Percentiles rank a stretch among this genome's conserved stretches.
phyloP scores from a whole-genome alignment of 495 filamentous ascomycete genomes.

The Darksidea phi region DNA sequence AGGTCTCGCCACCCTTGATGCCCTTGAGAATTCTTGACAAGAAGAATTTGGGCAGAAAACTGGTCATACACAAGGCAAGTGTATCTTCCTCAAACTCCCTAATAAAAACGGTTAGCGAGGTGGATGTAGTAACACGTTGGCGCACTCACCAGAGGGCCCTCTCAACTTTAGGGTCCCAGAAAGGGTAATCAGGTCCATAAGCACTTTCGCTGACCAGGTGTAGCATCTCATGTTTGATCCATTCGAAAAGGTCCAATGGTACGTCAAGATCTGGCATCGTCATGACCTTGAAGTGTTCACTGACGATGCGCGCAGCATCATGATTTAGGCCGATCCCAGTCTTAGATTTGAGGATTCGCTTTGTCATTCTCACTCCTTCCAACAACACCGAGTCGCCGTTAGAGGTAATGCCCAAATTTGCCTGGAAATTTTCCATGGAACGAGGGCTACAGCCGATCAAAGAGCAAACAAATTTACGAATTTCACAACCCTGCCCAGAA shows the following conservation, averaged over 20 bases:
- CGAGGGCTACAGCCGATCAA: no score
- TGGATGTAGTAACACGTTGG: background rate
- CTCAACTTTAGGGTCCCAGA: constrained; percentile 41
- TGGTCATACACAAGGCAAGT: background rate
- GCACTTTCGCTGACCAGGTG: constrained; percentile 49
- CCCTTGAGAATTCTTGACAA: background rate
- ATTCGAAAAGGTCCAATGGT: constrained; percentile 34
- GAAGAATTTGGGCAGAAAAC: background rate
- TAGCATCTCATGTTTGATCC: constrained; percentile 47
- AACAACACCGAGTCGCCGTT: background rate
- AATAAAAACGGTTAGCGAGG: background rate
- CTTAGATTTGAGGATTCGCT: background rate
- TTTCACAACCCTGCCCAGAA: no score
- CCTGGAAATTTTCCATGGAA: no score
- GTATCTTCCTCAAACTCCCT: constrained; percentile 44
- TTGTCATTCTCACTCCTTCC: background rate
- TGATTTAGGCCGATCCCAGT: constrained; percentile 8
- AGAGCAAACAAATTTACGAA: no score
- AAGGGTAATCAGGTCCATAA: constrained; percentile 54
- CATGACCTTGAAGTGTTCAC: constrained; percentile 35
- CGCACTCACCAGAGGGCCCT: constrained; percentile 49
- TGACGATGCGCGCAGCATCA: constrained; percentile 45
- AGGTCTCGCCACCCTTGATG: background rate
- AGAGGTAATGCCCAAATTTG: no score
- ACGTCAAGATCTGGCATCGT: constrained; percentile 22